Evolutionary conservation across 306 rosid genomes (phyloP), one percentile per base, ranked within the genome.

Genomic region (Vicia sativa): DNA sequence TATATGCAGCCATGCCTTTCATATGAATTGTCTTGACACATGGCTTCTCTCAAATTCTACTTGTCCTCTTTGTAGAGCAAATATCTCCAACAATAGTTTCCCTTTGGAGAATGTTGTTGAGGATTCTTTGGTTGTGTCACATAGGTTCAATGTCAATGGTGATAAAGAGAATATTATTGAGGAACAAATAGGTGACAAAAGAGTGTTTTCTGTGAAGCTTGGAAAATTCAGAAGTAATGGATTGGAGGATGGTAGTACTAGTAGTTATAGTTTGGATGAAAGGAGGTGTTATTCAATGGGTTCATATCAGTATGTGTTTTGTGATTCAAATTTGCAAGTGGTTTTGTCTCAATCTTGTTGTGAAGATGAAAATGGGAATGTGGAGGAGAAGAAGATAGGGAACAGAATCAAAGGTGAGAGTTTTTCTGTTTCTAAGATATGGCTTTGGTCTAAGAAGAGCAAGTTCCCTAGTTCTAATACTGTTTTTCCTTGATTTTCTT

Each of bases 261-360:
- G 86, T 60, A 74, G 84, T 15, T 14, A 80, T 54, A 70, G 77
- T 31, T 75, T 89, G 73, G 83, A 86, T 59, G 91, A 66, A 12
- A 84, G 96, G 67, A 87, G 98, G 71, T 92, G 96, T 67, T 92
- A 82, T 68, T 92, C 98, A 8, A 92, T 92, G 98, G 96, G 96
- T 9, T 76, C 96, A 41, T 92, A 72, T 79, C 82, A 82, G 67
- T 92, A 92, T 77, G 90, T 87, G 19, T 83, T 86, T 59, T 75
- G 75, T 66, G 88, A 88, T 66, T 86, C 82, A 6, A 68, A 80
- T 80, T 71, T 92, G 73, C 87, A 77, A 79, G 87, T 92, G 62
- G 81, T 81, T 2, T 75, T 83, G 3, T 63, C 78, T 71, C 70
- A 46, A 38, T 56, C 68, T 56, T 38, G 34, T 61, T 12, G 16